These are phyloP conservation scores for Aspergillus tamarii DNA, from an alignment of 2,329 filamentous ascomycete genomes.

Conservation along the genomic window DNA sequence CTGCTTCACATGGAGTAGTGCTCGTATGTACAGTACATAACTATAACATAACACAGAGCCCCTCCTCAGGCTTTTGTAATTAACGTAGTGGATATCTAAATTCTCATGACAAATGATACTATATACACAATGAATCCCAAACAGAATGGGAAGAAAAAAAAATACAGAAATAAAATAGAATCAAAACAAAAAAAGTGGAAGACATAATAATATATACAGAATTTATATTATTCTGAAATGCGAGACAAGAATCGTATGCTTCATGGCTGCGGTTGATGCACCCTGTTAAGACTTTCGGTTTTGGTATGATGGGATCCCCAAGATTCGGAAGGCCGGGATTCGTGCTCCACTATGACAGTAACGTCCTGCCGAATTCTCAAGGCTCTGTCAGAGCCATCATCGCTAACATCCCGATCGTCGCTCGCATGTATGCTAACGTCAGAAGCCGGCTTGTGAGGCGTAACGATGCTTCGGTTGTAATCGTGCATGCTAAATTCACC, in stretches of 20 bases:
- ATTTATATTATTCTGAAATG: not conserved
- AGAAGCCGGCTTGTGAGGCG: slow-evolving; percentile 32
- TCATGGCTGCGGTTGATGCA: slow-evolving; percentile 15
- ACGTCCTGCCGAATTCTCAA: slow-evolving; percentile 45
- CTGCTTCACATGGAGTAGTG: slow-evolving; percentile 1
- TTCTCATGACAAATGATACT: not conserved
- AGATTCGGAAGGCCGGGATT: slow-evolving; percentile 18
- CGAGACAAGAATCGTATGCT: slow-evolving; percentile 3
- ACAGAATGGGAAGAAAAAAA: slow-evolving; percentile 1
- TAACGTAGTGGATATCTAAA: not conserved
- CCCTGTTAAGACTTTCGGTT: not conserved
- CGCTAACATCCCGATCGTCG: slow-evolving; percentile 36
- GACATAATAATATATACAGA: not conserved
- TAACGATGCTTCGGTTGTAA: slow-evolving; percentile 31
- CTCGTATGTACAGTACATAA: not conserved
- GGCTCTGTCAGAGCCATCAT: slow-evolving; percentile 41
- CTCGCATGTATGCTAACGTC: slow-evolving; percentile 31
- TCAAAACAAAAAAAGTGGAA: slow-evolving; percentile 1
- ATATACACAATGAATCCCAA: not conserved
- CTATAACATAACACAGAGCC: not conserved
- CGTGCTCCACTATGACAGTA: slow-evolving; percentile 34
- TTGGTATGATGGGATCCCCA: slow-evolving; percentile 9
- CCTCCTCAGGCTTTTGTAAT: not conserved
- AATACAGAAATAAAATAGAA: too few species aligned
- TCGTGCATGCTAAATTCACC: slow-evolving; percentile 36